These are phyloP conservation scores for Leccinum pellstonianum DNA, from an alignment of 768 basidiomycete species.

Conservation along the genomic window DNA sequence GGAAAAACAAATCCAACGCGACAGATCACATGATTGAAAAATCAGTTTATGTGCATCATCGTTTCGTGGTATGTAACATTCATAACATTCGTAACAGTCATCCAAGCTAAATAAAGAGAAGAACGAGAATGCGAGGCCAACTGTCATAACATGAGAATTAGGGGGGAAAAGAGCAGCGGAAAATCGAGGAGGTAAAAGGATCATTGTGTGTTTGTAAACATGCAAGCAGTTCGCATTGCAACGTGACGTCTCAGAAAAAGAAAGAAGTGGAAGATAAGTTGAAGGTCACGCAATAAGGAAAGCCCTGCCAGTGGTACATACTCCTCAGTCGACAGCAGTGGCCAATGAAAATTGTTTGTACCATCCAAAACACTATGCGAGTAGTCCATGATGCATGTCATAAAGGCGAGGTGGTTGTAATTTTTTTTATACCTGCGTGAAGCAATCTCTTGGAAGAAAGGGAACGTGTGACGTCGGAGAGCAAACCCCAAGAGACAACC, in stretches of 20 bases:
- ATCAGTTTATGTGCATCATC: constrained; percentile 19
- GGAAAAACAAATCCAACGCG: constrained; percentile 21
- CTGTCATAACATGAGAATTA: constrained; percentile 13
- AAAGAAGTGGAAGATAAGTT: constrained; percentile 18
- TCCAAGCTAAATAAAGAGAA: constrained; percentile 16
- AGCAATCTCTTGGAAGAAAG: constrained; percentile 12
- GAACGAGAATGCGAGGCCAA: constrained; percentile 3
- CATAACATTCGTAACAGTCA: constrained; percentile 28
- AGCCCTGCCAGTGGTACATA: constrained; percentile 20
- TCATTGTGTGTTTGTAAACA: constrained; percentile 2
- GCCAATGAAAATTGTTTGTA: constrained; percentile 12
- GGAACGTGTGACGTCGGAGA: constrained; percentile 14
- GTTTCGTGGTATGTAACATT: constrained; percentile 29
- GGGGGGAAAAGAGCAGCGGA: constrained; percentile 8
- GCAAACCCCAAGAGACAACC: constrained; percentile 20
- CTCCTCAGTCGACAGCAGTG: constrained; percentile 18
- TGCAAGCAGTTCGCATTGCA: constrained; percentile 4
- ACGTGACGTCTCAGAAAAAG: constrained; percentile 1
- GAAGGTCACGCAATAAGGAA: constrained; percentile 24
- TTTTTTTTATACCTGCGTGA: constrained; percentile 25
- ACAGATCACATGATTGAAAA: constrained; percentile 13
- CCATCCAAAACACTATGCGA: constrained; percentile 26
- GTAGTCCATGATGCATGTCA: constrained; percentile 31
- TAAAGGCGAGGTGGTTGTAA: constrained; percentile 13
- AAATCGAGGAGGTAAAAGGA: constrained; percentile 4